Conservation (phyloP, 2,329 filamentous ascomycete genomes). For the Epichloe uncinata region DNA sequence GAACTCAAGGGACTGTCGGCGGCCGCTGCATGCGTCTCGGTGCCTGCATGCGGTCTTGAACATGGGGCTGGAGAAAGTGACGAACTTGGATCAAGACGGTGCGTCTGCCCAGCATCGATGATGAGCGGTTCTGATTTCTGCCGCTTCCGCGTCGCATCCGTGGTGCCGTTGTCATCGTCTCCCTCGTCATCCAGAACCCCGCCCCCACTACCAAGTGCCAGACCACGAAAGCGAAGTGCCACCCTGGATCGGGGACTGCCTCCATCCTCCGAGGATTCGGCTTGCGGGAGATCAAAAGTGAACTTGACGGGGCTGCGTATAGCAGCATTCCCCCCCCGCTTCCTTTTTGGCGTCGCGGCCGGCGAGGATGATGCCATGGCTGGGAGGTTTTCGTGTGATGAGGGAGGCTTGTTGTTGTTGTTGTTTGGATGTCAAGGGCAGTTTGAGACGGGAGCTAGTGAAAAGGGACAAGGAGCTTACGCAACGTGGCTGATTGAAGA, state of each 20-base stretch:
- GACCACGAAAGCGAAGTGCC: slow-evolving; percentile 37
- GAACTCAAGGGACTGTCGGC: background rate
- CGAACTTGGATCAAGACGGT: background rate
- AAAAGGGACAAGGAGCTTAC: background rate
- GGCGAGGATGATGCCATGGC: slow-evolving; percentile 10
- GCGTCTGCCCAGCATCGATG: slow-evolving; percentile 4
- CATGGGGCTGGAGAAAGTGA: background rate
- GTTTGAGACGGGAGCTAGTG: background rate
- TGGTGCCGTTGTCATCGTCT: slow-evolving; percentile 14
- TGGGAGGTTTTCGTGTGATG: background rate
- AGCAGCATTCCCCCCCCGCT: slow-evolving; percentile 24
- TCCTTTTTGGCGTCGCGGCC: slow-evolving; percentile 31
- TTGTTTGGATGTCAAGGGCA: background rate
- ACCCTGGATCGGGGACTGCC: slow-evolving; percentile 40
- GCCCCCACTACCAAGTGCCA: slow-evolving; percentile 34
- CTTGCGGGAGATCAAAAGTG: slow-evolving; percentile 28
- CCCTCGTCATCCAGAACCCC: slow-evolving; percentile 24
- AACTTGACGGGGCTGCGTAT: slow-evolving; percentile 25
- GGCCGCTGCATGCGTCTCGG: background rate
- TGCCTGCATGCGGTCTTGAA: background rate
- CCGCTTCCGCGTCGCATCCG: slow-evolving; percentile 6
- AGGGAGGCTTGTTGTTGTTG: background rate
- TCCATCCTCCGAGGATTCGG: slow-evolving; percentile 28
- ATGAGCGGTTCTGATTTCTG: slow-evolving; percentile 1
- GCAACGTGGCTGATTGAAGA: no score